A percentile compares a stretch with the other conserved stretches of the same genome.
phyloP scores from a whole-genome alignment of 2,329 filamentous ascomycete genomes.

The Sporothrix brunneoviolacea region DNA sequence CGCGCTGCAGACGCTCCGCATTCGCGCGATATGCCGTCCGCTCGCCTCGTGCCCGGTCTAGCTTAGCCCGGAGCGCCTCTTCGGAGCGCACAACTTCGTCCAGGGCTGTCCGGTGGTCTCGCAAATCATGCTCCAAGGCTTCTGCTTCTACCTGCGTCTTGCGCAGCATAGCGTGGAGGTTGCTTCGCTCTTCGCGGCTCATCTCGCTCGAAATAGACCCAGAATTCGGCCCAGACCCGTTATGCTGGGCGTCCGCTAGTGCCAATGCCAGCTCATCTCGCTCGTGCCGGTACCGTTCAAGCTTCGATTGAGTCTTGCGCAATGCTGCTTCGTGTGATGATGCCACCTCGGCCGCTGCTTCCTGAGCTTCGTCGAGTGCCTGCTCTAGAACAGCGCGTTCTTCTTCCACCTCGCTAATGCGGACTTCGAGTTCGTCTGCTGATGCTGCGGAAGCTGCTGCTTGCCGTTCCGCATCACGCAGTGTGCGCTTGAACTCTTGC shows the following conservation, averaged over 20 bases:
- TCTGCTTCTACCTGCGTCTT: constrained; percentile 58
- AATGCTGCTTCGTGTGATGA: constrained; percentile 38
- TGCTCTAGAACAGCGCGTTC: constrained; percentile 52
- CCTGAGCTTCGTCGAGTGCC: constrained; percentile 49
- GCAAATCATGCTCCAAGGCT: constrained; percentile 65
- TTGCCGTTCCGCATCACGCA: constrained; percentile 45
- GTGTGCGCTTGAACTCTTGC: constrained; percentile 45
- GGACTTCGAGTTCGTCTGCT: constrained; percentile 42
- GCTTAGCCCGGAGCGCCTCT: constrained; percentile 55
- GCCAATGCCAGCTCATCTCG: constrained; percentile 34
- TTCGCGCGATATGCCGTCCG: constrained; percentile 48
- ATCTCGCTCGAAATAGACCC: constrained; percentile 29
- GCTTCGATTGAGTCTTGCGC: constrained; percentile 39
- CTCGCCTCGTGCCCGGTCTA: constrained; percentile 64
- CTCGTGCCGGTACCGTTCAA: constrained; percentile 46
- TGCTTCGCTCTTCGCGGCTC: constrained; percentile 47
- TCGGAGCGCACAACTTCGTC: constrained; percentile 51
- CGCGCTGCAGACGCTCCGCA: constrained; percentile 48
- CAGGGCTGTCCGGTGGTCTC: constrained; percentile 61
- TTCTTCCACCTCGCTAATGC: constrained; percentile 52
- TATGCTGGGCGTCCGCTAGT: constrained; percentile 26
- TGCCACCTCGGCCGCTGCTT: constrained; percentile 42
- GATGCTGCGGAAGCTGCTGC: constrained; percentile 29
- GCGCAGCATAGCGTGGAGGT: constrained; percentile 54
- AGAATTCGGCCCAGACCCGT: constrained; percentile 11